Evolutionary conservation across 2,329 filamentous ascomycete species (phyloP), one percentile per base, ranked within the genome.

Genomic region (Hortaea sp.): DNA sequence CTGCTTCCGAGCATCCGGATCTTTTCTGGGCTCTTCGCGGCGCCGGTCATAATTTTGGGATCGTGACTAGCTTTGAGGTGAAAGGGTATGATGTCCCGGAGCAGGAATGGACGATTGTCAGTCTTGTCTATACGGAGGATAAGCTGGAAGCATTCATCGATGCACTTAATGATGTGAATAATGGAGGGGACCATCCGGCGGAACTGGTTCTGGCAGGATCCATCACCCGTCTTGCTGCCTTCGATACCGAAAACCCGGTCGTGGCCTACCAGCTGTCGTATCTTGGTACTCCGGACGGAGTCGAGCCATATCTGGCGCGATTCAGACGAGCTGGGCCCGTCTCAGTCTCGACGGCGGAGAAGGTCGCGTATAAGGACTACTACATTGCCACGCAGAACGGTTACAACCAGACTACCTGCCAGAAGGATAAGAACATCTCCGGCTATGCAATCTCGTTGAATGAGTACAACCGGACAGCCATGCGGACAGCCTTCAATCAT

Each of bases 21-120:
- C 58, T 74, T 2, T 73, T 73, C 55, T 74, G 69, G 69, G 70
- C 66, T 29, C 43, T 72, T 20, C 61, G 66, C 7, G 69, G 69
- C 13, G 69, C 66, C 2, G 67, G 69, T 0, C 63, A 66, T 45
- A 68, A 66, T 40, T 71, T 71, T 46, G 69, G 67, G 7, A 60
- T 69, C 11, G 66, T 69, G 4, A 65, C 66, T 0, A 64, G 70
- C 38, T 73, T 74, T 55, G 41, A 47, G 12, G 28, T 28, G 29
- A 42, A 42, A 27, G 30, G 29, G 6, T 38, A 46, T 40, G 35
- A 40, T 29, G 28, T 20, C 6, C 12, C 40, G 44, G 13, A 46
- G 38, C 3, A 35, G 40, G 27, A 41, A n/a, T 47, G 45, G 39
- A 30, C 35, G 10, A 39, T 39, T 39, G 38, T 39, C 11, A 39